These are phyloP conservation scores for Neostapfia colusana DNA, from an alignment of 176 grass and related monocot species.

Conservation along the genomic window DNA sequence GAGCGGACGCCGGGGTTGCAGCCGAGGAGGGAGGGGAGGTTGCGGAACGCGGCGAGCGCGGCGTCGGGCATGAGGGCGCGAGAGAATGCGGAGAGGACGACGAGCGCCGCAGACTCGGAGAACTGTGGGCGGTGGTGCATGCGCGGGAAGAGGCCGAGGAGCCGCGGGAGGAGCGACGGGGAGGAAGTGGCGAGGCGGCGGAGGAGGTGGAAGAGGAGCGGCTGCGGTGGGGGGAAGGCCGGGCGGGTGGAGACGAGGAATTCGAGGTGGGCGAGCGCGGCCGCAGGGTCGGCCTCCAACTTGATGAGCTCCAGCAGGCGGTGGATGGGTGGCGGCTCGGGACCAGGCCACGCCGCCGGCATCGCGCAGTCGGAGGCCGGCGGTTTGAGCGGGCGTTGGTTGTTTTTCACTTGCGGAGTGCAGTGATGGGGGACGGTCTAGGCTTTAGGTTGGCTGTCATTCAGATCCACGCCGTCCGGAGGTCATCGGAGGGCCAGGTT, in stretches of 20 bases:
- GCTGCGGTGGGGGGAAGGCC: conserved; percentile 48
- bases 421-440: too few relatives aligned
- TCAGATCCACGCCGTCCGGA: neutral
- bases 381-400: conserved; percentile 3
- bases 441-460: neutral
- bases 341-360: conserved; percentile 25
- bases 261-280: conserved; percentile 65
- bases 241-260: conserved; percentile 48
- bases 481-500: neutral
- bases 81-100: conserved; percentile 80
- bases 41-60: conserved; percentile 36
- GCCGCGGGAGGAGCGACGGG: conserved; percentile 45
- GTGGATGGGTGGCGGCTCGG: conserved; percentile 45
- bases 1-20: conserved; percentile 76
- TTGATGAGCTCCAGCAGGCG: conserved; percentile 61
- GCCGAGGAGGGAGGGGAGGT: conserved; percentile 58
- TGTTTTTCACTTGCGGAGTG: neutral
- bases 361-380: neutral
- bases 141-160: conserved; percentile 44
- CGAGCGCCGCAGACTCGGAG: conserved; percentile 63
- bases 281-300: conserved; percentile 49
- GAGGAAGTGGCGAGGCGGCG: conserved; percentile 60
- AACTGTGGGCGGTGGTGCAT: conserved; percentile 57
- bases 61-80: conserved; percentile 53
- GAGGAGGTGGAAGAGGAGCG: conserved; percentile 82